Percentiles rank a stretch among this genome's conserved stretches.
These are phyloP conservation scores for Fusarium sp. DNA, from an alignment of 2,329 filamentous ascomycete species.

Conservation along the genomic window DNA sequence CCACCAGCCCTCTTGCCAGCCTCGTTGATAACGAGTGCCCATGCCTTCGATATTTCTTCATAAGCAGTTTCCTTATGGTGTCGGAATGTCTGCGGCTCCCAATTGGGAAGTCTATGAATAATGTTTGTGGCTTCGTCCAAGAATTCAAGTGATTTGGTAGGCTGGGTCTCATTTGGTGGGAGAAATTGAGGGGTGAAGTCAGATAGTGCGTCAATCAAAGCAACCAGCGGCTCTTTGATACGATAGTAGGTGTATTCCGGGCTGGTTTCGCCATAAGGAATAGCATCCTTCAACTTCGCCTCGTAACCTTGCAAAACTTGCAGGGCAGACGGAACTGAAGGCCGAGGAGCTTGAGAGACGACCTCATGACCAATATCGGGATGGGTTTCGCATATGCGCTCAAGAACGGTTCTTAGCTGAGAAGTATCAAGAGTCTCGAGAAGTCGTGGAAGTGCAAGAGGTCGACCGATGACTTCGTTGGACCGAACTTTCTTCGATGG, in stretches of 20 bases:
- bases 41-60: conserved; percentile 93
- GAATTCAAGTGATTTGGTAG: conserved; percentile 84
- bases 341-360: conserved; percentile 83
- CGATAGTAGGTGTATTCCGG: conserved; percentile 96
- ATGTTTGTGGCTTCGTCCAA: conserved; percentile 90
- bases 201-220: conserved; percentile 86
- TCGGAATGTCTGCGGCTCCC: conserved; percentile 88
- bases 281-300: conserved; percentile 76
- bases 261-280: conserved; percentile 85
- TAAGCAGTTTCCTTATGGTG: conserved; percentile 96
- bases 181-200: conserved; percentile 97
- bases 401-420: conserved; percentile 85
- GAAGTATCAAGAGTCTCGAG: conserved; percentile 91
- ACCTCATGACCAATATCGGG: conserved; percentile 88
- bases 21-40: conserved; percentile 90
- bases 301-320: conserved; percentile 86
- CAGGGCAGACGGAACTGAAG: conserved; percentile 82
- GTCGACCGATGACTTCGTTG: conserved; percentile 71
- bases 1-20: conserved; percentile 91
- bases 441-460: conserved; percentile 71
- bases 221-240: conserved; percentile 80
- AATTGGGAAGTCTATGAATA: conserved; percentile 88
- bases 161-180: conserved; percentile 86
- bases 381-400: conserved; percentile 89
- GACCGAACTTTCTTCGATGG: conserved; percentile 70